A percentile compares a stretch with the other conserved stretches of the same genome.
Evolutionary conservation across 2,329 filamentous ascomycete species (phyloP).

Genomic region (Delphinella strobiligena): DNA sequence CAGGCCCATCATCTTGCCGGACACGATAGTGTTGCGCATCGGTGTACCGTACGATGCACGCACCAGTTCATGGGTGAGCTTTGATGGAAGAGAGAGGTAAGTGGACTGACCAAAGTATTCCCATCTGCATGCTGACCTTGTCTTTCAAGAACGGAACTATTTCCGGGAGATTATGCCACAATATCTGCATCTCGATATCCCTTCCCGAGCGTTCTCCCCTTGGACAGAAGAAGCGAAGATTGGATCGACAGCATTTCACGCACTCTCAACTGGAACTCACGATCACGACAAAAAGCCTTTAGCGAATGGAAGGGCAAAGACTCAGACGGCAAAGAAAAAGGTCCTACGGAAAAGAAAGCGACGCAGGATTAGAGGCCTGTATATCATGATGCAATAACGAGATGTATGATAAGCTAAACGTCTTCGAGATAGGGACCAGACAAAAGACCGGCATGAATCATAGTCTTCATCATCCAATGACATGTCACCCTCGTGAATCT

Average conservation of each 20-base stretch:
- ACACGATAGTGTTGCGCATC: slow-evolving; percentile 85
- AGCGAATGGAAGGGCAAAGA: too few species aligned
- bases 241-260: slow-evolving; percentile 73
- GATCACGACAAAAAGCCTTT: slow-evolving; percentile 61
- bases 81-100: slow-evolving; percentile 80
- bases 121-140: too few species aligned
- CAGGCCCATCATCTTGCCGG: slow-evolving; percentile 88
- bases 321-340: slow-evolving; percentile 4
- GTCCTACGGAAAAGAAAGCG: neutral
- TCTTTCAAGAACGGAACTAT: slow-evolving; percentile 48
- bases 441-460: too few species aligned
- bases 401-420: too few species aligned
- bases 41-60: slow-evolving; percentile 92
- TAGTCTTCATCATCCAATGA: too few species aligned
- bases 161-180: slow-evolving; percentile 72
- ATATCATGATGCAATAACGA: too few species aligned
- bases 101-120: too few species aligned
- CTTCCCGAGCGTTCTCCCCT: slow-evolving; percentile 62
- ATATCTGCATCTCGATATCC: slow-evolving; percentile 71
- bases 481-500: too few species aligned
- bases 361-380: too few species aligned
- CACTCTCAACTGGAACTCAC: slow-evolving; percentile 71
- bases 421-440: too few species aligned
- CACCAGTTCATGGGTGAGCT: slow-evolving; percentile 90
- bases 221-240: slow-evolving; percentile 46